phyloP scores from a whole-genome alignment of 805 yeast genomes.

The Alloascoidea africana region DNA sequence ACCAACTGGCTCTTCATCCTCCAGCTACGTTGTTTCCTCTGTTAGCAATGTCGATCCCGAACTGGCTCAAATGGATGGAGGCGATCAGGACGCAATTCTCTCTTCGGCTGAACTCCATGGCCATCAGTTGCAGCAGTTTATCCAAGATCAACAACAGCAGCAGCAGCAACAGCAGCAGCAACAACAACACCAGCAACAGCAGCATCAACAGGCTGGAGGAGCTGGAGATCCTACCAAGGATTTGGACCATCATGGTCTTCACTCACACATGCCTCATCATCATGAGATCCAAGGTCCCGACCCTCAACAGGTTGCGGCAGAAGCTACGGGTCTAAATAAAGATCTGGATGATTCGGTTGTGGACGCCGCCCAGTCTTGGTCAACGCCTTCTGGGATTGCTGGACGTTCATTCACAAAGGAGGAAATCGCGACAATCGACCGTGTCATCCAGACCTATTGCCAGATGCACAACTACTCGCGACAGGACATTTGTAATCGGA shows the following conservation, averaged over 20 bases:
- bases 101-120: background rate
- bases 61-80: conserved; percentile 2
- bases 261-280: too few relatives aligned
- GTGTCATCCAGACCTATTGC: conserved; percentile 51
- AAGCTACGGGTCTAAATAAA: background rate
- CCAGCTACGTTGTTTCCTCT: conserved; percentile 6
- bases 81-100: background rate
- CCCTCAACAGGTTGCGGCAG: background rate
- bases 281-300: background rate
- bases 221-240: too few relatives aligned
- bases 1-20: background rate
- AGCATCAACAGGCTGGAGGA: too few relatives aligned
- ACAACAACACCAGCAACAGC: too few relatives aligned
- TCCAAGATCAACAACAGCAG: background rate
- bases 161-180: background rate
- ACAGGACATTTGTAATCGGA: conserved; percentile 51
- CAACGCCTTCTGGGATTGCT: background rate
- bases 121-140: background rate
- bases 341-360: too few relatives aligned
- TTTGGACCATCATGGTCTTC: too few relatives aligned
- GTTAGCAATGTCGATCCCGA: conserved; percentile 4
- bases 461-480: conserved; percentile 39
- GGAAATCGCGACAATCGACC: conserved; percentile 55
- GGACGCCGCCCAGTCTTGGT: too few relatives aligned
- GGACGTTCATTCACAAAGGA: conserved; percentile 27